Evolutionary conservation across 2,329 filamentous ascomycete genomes (phyloP).

Genomic region (Sclerotinia subarctica): DNA sequence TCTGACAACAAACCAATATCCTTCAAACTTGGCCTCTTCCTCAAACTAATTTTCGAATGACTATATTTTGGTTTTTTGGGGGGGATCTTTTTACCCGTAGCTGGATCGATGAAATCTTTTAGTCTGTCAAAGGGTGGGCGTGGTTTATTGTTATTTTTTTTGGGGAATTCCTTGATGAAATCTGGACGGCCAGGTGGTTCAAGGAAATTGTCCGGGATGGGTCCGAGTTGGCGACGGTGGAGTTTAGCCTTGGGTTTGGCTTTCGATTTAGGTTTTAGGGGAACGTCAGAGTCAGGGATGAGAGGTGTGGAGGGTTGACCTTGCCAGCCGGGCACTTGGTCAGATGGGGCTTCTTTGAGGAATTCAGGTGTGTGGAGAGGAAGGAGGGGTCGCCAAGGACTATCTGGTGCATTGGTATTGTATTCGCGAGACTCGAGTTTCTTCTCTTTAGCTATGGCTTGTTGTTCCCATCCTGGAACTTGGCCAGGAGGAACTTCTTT

Average conservation of each 20-base stretch:
- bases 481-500: background rate
- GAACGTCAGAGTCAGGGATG: background rate
- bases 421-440: background rate
- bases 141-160: constrained; percentile 1
- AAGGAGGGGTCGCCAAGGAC: background rate
- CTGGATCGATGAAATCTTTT: background rate
- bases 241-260: background rate
- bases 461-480: constrained; percentile 10
- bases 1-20: background rate
- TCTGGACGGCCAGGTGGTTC: constrained; percentile 8
- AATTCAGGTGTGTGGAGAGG: background rate
- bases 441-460: background rate
- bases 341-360: background rate
- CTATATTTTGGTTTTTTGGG: background rate
- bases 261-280: background rate
- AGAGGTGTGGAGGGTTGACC: background rate
- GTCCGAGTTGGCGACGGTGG: background rate
- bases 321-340: background rate
- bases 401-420: background rate
- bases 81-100: background rate
- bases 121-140: background rate
- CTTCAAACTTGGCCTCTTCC: background rate
- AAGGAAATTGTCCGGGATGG: background rate
- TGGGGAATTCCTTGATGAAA: background rate
- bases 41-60: constrained; percentile 6